phyloP scores from a whole-genome alignment of 768 basidiomycete species.

The Calocera viscosa region DNA sequence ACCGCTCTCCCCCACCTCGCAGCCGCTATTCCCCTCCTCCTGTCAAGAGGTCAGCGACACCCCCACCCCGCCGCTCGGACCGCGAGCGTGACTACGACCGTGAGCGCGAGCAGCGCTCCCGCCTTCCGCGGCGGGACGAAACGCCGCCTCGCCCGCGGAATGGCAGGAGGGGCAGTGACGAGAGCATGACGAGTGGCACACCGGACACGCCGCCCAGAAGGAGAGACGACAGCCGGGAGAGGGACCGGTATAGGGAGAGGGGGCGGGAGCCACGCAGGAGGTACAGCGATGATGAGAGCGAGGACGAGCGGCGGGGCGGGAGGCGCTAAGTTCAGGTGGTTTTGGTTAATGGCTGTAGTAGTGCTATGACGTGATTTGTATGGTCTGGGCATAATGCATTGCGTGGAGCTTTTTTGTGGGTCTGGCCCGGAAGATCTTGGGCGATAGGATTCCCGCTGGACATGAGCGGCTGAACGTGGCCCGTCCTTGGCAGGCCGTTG shows the following conservation, averaged over 20 bases:
- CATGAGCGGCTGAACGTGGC: too few species aligned
- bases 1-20: background rate
- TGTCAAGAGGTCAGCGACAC: background rate
- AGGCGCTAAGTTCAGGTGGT: background rate
- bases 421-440: too few species aligned
- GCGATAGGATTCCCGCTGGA: too few species aligned
- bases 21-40: background rate
- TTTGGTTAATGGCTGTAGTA: background rate
- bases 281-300: background rate
- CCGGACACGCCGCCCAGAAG: background rate
- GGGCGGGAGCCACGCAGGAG: background rate
- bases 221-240: background rate
- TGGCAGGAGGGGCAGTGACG: background rate
- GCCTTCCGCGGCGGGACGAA: background rate
- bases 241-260: constrained; percentile 1
- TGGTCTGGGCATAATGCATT: background rate
- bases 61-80: background rate
- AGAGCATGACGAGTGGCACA: background rate
- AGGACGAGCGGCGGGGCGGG: background rate
- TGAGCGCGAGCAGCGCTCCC: background rate
- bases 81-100: background rate
- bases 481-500: too few species aligned
- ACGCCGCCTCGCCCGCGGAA: background rate
- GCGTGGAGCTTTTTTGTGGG: too few species aligned
- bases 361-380: background rate